Conservation (phyloP, 2,329 filamentous ascomycete genomes). For the Ramichloridium luteum region DNA sequence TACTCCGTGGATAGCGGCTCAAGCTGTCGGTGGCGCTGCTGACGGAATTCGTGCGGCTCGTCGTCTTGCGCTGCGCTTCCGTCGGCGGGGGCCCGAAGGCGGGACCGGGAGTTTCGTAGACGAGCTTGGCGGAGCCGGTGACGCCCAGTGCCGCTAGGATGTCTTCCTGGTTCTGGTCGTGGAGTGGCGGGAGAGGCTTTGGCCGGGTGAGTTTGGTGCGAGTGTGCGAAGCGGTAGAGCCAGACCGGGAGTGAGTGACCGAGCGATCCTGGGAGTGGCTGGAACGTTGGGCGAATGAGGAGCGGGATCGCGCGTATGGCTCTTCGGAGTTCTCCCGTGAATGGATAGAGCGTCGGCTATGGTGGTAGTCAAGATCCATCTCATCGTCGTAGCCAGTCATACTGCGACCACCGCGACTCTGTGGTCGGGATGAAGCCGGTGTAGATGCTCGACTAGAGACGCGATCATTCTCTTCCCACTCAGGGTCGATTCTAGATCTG, state of each 20-base stretch:
- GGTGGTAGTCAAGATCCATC: background rate
- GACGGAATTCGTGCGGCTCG: constrained; percentile 10
- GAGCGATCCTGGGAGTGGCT: constrained; percentile 4
- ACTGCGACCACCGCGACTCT: too few relatives aligned
- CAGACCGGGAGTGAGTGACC: constrained; percentile 16
- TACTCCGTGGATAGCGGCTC: constrained; percentile 1
- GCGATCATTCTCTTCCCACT: constrained; percentile 10
- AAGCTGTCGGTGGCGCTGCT: constrained; percentile 3
- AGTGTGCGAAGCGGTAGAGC: constrained; percentile 17
- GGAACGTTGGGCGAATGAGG: background rate
- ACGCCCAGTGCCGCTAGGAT: constrained; percentile 27
- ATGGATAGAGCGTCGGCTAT: background rate
- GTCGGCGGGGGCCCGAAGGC: constrained; percentile 22
- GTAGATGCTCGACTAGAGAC: constrained; percentile 1
- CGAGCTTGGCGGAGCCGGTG: constrained; percentile 25
- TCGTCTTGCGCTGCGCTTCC: constrained; percentile 1
- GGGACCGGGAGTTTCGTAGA: constrained; percentile 28
- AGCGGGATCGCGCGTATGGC: background rate
- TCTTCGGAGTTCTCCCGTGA: background rate
- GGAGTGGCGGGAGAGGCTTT: constrained; percentile 17
- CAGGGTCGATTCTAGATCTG: constrained; percentile 12
- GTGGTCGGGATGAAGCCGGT: too few relatives aligned
- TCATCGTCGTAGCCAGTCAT: constrained; percentile 2
- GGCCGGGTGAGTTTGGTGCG: constrained; percentile 13
- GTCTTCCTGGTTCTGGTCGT: constrained; percentile 23